A percentile compares a stretch with the other conserved stretches of the same genome.
Conservation (phyloP, 345 rosid species). For the Arabidopsis thaliana region DNA sequence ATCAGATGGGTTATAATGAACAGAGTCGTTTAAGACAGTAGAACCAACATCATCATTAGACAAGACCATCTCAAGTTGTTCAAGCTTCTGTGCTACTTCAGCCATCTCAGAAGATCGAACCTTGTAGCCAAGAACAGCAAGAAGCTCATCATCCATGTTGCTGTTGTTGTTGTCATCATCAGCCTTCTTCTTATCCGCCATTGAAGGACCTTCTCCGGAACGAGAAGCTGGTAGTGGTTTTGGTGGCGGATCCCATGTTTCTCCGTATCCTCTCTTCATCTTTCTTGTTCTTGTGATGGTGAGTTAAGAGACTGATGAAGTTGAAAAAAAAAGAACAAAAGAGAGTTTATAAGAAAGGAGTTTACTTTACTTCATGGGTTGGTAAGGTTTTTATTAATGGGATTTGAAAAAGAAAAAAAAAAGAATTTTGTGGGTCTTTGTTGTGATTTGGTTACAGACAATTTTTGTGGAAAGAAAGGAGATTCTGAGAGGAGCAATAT, state of each 20-base stretch:
- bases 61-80: slow-evolving; percentile 83
- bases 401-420: not conserved
- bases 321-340: not conserved
- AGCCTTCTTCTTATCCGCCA: slow-evolving; percentile 50
- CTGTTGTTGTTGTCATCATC: slow-evolving; percentile 66
- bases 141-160: slow-evolving; percentile 87
- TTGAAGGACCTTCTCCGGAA: slow-evolving; percentile 43
- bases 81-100: slow-evolving; percentile 84
- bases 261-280: slow-evolving; percentile 72
- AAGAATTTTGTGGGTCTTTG: slow-evolving; percentile 8
- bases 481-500: slow-evolving; percentile 27
- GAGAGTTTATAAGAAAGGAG: slow-evolving; percentile 29
- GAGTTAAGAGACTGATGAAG: slow-evolving; percentile 25
- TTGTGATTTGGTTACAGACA: slow-evolving; percentile 34
- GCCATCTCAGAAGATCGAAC: slow-evolving; percentile 88
- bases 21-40: slow-evolving; percentile 60
- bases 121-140: slow-evolving; percentile 84
- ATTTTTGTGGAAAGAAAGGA: slow-evolving; percentile 37
- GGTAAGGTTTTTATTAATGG: slow-evolving; percentile 36
- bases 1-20: slow-evolving; percentile 88
- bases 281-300: not conserved
- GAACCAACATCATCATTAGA: slow-evolving; percentile 75
- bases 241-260: slow-evolving; percentile 42
- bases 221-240: slow-evolving; percentile 14
- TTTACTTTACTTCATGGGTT: slow-evolving; percentile 37